phyloP scores from a whole-genome alignment of 2,329 filamentous ascomycete species.

The Metarhizium anisopliae region DNA sequence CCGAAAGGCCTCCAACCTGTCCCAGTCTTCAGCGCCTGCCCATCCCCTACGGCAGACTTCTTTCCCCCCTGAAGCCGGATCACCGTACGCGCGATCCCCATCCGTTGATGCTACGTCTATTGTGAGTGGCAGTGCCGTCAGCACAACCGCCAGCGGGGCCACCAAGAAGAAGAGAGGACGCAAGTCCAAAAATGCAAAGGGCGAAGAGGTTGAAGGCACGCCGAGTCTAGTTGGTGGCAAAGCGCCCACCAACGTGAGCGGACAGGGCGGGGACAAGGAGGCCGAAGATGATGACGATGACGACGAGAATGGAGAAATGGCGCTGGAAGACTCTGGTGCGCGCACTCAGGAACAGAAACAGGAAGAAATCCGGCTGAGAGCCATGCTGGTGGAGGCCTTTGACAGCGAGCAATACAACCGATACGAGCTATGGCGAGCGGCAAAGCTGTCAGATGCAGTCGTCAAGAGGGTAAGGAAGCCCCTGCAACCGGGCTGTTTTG shows the following conservation, averaged over 20 bases:
- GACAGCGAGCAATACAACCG: conserved; percentile 58
- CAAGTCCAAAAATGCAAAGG: conserved; percentile 49
- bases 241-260: conserved; percentile 34
- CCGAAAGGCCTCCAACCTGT: conserved; percentile 60
- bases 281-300: conserved; percentile 50
- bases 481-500: neutral
- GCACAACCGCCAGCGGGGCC: conserved; percentile 28
- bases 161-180: conserved; percentile 52
- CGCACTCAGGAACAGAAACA: conserved; percentile 60
- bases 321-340: conserved; percentile 48
- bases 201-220: conserved; percentile 33
- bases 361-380: conserved; percentile 47
- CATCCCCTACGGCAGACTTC: conserved; percentile 75
- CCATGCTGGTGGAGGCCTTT: conserved; percentile 56
- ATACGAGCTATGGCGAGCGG: conserved; percentile 62
- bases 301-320: conserved; percentile 46
- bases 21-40: conserved; percentile 43
- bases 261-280: conserved; percentile 34
- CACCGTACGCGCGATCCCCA: conserved; percentile 53
- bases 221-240: conserved; percentile 33
- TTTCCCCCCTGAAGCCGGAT: conserved; percentile 57
- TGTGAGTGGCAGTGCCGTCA: conserved; percentile 52
- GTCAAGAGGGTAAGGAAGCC: conserved; percentile 52
- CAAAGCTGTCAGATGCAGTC: conserved; percentile 58
- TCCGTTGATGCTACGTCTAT: conserved; percentile 53